Conservation (phyloP, 2,329 filamentous ascomycete species). For the Myriosclerotinia scirpicola region DNA sequence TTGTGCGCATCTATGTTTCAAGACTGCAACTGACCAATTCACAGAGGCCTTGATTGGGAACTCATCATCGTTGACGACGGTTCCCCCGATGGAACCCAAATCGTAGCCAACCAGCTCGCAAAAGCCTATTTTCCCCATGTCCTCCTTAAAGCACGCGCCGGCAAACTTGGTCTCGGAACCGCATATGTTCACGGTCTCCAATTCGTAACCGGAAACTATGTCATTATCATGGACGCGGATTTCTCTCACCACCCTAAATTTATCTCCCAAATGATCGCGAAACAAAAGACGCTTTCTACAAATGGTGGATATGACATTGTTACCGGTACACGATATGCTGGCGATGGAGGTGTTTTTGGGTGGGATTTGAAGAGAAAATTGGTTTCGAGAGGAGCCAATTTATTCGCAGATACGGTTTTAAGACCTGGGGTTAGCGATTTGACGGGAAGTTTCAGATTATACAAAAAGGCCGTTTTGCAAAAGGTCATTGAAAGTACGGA, state of each 20-base stretch:
- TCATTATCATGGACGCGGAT: conserved; percentile 99
- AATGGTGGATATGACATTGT: conserved; percentile 88
- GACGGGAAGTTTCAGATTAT: conserved; percentile 91
- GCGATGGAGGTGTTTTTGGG: conserved; percentile 84
- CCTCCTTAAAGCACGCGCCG: conserved; percentile 80
- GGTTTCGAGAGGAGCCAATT: conserved; percentile 82
- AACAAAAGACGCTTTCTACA: conserved; percentile 58
- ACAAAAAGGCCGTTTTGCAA: conserved; percentile 86
- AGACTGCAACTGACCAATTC: conserved; percentile 4
- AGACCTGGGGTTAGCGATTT: conserved; percentile 92
- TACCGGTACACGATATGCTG: conserved; percentile 91
- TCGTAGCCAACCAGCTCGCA: conserved; percentile 85
- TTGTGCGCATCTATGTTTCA: not conserved
- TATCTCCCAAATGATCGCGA: conserved; percentile 88
- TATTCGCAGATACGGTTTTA: conserved; percentile 93
- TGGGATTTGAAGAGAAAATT: conserved; percentile 94
- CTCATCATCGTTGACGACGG: conserved; percentile 98
- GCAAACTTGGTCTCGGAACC: conserved; percentile 51
- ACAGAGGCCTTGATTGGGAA: conserved; percentile 91
- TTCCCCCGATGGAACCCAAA: conserved; percentile 92
- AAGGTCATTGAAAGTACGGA: conserved; percentile 88
- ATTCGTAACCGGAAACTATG: conserved; percentile 87
- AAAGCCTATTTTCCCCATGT: conserved; percentile 80
- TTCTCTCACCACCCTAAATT: conserved; percentile 99
- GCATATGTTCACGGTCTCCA: conserved; percentile 54